phyloP scores from a whole-genome alignment of 768 basidiomycete genomes.

The Leccinum obscurum region DNA sequence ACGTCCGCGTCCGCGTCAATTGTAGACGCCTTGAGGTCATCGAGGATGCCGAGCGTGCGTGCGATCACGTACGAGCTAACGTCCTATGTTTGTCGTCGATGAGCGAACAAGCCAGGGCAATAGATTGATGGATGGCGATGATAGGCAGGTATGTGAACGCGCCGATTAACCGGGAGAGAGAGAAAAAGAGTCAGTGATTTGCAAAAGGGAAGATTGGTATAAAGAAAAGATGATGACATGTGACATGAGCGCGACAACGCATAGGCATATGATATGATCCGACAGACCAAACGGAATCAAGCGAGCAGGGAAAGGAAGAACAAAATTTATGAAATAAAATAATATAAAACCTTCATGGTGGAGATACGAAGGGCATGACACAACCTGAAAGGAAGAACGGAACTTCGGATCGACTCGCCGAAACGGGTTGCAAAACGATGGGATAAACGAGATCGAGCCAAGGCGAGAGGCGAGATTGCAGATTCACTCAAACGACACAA shows the following conservation, averaged over 20 bases:
- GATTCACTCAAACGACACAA: constrained; percentile 4
- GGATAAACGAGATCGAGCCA: not conserved
- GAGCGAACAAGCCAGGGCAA: not conserved
- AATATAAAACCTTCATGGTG: constrained; percentile 2
- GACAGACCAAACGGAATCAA: constrained; percentile 3
- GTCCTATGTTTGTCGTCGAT: constrained; percentile 47
- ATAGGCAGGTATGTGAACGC: not conserved
- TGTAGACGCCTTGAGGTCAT: constrained; percentile 72
- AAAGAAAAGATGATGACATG: constrained; percentile 2
- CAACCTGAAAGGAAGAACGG: constrained; percentile 2
- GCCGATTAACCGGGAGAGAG: not conserved
- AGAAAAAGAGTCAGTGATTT: constrained; percentile 13
- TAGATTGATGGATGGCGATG: not conserved
- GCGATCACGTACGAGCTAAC: constrained; percentile 81
- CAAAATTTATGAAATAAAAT: not conserved
- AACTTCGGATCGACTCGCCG: constrained; percentile 17
- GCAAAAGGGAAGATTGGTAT: not conserved
- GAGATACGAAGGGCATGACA: constrained; percentile 16
- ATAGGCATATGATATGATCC: constrained; percentile 1
- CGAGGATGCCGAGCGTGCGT: constrained; percentile 76
- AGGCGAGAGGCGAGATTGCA: constrained; percentile 2
- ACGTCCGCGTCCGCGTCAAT: constrained; percentile 41
- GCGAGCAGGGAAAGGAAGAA: constrained; percentile 3
- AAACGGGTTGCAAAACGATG: not conserved
- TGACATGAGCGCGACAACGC: constrained; percentile 2